These are phyloP conservation scores for Neofusicoccum umdonicola DNA, from an alignment of 2,329 filamentous ascomycete species.

Conservation along the genomic window DNA sequence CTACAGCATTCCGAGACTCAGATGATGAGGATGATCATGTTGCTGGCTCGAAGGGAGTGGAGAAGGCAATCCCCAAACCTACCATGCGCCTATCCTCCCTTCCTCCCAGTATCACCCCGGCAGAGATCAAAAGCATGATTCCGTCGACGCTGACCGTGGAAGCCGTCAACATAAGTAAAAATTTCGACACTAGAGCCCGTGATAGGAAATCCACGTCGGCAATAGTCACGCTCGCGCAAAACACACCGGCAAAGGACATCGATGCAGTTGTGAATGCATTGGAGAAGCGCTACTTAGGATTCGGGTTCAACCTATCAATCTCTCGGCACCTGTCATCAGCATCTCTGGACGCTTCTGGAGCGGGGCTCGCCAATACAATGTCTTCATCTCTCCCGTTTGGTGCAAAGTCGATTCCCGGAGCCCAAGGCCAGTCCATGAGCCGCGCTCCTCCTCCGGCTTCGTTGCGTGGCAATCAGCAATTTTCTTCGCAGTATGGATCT, in stretches of 20 bases:
- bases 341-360: conserved; percentile 57
- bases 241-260: conserved; percentile 79
- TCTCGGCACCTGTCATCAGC: conserved; percentile 80
- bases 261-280: conserved; percentile 74
- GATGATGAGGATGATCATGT: conserved; percentile 46
- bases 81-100: conserved; percentile 55
- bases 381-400: conserved; percentile 68
- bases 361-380: conserved; percentile 46
- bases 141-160: conserved; percentile 63
- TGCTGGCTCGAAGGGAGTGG: conserved; percentile 41
- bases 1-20: conserved; percentile 38
- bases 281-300: conserved; percentile 82
- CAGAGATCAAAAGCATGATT: conserved; percentile 50
- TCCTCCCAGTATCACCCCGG: conserved; percentile 52
- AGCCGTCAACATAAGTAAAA: conserved; percentile 67
- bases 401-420: conserved; percentile 56
- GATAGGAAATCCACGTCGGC: conserved; percentile 73
- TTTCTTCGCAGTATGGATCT: conserved; percentile 26
- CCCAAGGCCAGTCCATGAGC: conserved; percentile 45
- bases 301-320: conserved; percentile 76
- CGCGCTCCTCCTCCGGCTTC: conserved; percentile 70
- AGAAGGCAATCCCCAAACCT: conserved; percentile 52
- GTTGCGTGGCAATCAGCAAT: conserved; percentile 16
- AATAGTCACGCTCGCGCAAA: conserved; percentile 76
- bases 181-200: conserved; percentile 48